Evolutionary conservation across 345 rosid species (phyloP).

Genomic region (Acer campestre): DNA sequence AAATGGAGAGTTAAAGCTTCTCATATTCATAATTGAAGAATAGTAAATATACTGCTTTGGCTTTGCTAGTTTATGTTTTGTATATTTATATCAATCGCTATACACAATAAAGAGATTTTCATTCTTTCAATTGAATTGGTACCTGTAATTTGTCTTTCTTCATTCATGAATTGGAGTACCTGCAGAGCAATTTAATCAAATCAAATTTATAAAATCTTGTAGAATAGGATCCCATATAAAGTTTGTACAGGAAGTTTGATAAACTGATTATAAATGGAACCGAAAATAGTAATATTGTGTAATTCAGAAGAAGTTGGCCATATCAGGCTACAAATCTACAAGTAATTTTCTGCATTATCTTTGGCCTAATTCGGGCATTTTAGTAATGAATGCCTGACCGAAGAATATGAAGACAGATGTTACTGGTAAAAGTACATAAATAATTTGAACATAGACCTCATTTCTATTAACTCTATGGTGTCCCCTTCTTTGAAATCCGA

Average conservation of each 20-base stretch:
- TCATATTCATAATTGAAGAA: slow-evolving; percentile 4
- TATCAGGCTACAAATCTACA: background rate
- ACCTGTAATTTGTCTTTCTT: too few species aligned
- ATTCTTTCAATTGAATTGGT: too few species aligned
- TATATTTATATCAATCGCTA: background rate
- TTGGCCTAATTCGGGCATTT: background rate
- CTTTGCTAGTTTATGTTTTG: too few species aligned
- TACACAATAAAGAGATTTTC: too few species aligned
- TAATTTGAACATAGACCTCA: background rate
- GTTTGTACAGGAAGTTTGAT: background rate
- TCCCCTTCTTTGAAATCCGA: slow-evolving; percentile 30
- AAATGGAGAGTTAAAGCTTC: slow-evolving; percentile 26
- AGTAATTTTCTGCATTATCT: background rate
- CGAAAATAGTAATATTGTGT: background rate
- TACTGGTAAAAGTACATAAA: background rate
- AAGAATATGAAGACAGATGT: background rate
- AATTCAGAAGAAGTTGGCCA: background rate
- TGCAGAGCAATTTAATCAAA: too few species aligned
- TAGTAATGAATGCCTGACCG: background rate
- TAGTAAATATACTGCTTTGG: background rate
- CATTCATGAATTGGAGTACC: too few species aligned
- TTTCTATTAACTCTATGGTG: slow-evolving; percentile 11
- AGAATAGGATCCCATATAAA: too few species aligned
- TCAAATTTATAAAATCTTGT: too few species aligned
- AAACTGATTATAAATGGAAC: background rate